Evolutionary conservation across 225 moss, liverwort and hornwort species (phyloP).

Genomic region (Neckera pumila): DNA sequence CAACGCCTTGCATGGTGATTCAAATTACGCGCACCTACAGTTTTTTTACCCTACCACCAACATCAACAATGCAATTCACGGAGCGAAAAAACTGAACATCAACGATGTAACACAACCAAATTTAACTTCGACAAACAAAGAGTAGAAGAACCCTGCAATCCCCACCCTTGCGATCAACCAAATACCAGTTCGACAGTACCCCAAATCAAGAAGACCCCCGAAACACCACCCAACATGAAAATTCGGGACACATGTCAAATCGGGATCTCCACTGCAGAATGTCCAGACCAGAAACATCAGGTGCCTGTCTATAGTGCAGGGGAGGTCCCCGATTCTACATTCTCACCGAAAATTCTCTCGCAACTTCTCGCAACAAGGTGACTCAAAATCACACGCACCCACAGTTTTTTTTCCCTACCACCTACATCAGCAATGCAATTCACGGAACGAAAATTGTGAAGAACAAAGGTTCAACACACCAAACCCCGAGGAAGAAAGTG

Average conservation of each 20-base stretch:
- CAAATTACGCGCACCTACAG: not conserved
- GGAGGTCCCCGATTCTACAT: not conserved
- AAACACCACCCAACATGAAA: too few relatives aligned
- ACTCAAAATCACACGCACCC: not conserved
- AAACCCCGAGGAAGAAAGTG: not conserved
- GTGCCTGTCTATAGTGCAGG: not conserved
- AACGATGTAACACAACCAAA: not conserved
- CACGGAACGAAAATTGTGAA: not conserved
- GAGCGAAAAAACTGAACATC: not conserved
- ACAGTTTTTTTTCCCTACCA: not conserved
- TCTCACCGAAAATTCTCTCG: not conserved
- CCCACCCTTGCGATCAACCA: not conserved
- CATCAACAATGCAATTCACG: not conserved
- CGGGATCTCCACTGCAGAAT: not conserved
- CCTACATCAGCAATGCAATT: not conserved
- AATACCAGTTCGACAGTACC: not conserved
- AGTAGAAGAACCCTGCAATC: not conserved
- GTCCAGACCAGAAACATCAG: not conserved
- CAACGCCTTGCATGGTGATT: constrained; percentile 76
- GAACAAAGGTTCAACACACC: not conserved
- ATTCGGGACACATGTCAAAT: not conserved
- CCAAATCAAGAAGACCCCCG: not conserved
- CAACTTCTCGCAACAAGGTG: constrained; percentile 43
- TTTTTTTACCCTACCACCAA: not conserved
- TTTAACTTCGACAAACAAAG: not conserved